These are phyloP conservation scores for Pseudocercospora cruenta DNA, from an alignment of 2,329 filamentous ascomycete species.

Conservation along the genomic window DNA sequence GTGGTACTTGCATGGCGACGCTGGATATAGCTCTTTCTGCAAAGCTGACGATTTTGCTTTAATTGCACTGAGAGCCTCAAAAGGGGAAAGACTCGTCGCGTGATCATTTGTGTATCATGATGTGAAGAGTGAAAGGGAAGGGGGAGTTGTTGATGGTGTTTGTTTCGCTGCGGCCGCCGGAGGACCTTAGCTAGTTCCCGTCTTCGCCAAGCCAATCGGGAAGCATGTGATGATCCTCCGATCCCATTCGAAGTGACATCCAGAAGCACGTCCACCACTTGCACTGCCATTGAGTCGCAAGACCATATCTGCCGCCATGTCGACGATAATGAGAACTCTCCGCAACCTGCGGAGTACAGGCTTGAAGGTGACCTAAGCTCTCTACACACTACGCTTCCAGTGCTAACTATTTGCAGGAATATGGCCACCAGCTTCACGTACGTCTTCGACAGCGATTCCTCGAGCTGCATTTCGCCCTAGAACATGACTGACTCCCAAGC, in stretches of 20 bases:
- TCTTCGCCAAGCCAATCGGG: not conserved
- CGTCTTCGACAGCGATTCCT: slow-evolving; percentile 42
- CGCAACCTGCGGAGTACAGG: slow-evolving; percentile 86
- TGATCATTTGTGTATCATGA: slow-evolving; percentile 34
- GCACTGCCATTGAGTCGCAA: slow-evolving; percentile 14
- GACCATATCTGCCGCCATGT: slow-evolving; percentile 66
- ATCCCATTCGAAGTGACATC: not conserved
- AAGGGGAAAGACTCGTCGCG: slow-evolving; percentile 32
- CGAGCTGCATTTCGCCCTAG: slow-evolving; percentile 6
- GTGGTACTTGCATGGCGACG: slow-evolving; percentile 34
- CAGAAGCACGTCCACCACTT: not conserved
- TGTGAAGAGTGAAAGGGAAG: not conserved
- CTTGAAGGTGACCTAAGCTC: slow-evolving; percentile 67
- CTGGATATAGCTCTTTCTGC: slow-evolving; percentile 26
- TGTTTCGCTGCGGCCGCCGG: not conserved
- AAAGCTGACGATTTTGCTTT: not conserved
- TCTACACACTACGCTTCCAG: not conserved
- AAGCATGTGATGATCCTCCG: not conserved
- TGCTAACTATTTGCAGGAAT: slow-evolving; percentile 66
- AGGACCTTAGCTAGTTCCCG: not conserved
- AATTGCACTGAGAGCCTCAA: slow-evolving; percentile 27
- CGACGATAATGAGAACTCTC: slow-evolving; percentile 83
- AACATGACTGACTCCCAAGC: slow-evolving; percentile 22
- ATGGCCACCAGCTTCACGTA: slow-evolving; percentile 91
- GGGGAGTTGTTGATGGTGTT: not conserved